phyloP scores from a whole-genome alignment of 257 asterid genomes.

The Eucommia ulmoides region DNA sequence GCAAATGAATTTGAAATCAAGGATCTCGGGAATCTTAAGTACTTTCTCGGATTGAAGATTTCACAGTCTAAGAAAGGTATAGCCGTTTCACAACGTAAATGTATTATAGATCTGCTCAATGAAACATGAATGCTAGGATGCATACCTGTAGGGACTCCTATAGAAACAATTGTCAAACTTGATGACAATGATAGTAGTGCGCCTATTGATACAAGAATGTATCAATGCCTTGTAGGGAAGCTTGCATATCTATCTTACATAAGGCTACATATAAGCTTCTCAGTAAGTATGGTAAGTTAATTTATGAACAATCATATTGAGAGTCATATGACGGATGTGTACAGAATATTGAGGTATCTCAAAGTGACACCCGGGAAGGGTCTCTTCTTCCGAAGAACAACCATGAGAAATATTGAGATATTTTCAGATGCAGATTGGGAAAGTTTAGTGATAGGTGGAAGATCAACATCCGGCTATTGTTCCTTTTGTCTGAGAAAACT shows the following conservation, averaged over 20 bases:
- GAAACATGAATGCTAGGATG: neutral
- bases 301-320: neutral
- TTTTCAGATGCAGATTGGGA: slow-evolving; percentile 6
- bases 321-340: neutral
- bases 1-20: neutral
- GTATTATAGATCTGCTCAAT: neutral
- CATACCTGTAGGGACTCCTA: neutral
- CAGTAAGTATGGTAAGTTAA: slow-evolving; percentile 1
- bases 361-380: neutral
- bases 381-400: neutral
- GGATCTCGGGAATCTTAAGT: neutral
- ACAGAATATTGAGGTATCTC: neutral
- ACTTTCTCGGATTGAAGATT: neutral
- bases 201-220: neutral
- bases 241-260: neutral
- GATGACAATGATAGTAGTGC: neutral
- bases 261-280: neutral
- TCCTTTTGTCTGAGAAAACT: slow-evolving; percentile 1
- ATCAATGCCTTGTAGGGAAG: neutral
- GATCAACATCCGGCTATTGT: neutral
- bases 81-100: neutral
- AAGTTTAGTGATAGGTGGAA: neutral
- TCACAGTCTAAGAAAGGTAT: neutral
- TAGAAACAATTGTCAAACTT: neutral
- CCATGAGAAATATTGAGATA: neutral